Conservation (phyloP, 2,329 filamentous ascomycete species). For the Alternaria arbusti region DNA sequence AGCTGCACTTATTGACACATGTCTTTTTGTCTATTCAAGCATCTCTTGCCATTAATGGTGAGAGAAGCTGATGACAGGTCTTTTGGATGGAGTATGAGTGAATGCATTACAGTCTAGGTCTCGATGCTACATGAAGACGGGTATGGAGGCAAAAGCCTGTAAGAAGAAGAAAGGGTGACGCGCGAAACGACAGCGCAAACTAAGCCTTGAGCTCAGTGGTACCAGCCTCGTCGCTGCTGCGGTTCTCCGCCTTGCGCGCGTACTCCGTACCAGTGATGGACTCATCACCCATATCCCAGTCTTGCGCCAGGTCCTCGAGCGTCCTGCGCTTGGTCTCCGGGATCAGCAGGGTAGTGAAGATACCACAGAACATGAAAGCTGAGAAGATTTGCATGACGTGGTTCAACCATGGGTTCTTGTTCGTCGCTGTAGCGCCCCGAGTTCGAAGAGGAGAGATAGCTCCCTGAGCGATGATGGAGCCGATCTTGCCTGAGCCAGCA, state of each 20-base stretch:
- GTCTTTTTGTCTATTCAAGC: too few species aligned
- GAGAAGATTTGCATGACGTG: constrained; percentile 80
- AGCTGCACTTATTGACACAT: too few species aligned
- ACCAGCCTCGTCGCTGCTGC: constrained; percentile 28
- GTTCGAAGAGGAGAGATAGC: constrained; percentile 57
- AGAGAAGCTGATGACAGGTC: too few species aligned
- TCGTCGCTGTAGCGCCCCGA: constrained; percentile 52
- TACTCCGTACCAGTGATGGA: constrained; percentile 36
- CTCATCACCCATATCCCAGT: constrained; percentile 45
- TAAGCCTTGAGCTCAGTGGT: constrained; percentile 15
- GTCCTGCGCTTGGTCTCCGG: constrained; percentile 80
- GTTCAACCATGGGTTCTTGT: constrained; percentile 69
- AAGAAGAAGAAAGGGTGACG: background rate
- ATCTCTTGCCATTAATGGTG: too few species aligned
- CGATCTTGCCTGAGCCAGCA: constrained; percentile 56
- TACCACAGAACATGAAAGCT: constrained; percentile 78
- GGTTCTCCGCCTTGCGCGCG: constrained; percentile 23
- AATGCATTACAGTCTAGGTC: background rate
- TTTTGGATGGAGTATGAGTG: background rate
- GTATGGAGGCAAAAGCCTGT: background rate
- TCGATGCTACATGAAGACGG: background rate
- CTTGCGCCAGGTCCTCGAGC: constrained; percentile 69
- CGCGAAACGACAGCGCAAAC: background rate
- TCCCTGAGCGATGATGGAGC: constrained; percentile 58
- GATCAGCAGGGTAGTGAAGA: constrained; percentile 71